Conservation (phyloP, 345 rosid species). For the Hibiscus tridactylites region DNA sequence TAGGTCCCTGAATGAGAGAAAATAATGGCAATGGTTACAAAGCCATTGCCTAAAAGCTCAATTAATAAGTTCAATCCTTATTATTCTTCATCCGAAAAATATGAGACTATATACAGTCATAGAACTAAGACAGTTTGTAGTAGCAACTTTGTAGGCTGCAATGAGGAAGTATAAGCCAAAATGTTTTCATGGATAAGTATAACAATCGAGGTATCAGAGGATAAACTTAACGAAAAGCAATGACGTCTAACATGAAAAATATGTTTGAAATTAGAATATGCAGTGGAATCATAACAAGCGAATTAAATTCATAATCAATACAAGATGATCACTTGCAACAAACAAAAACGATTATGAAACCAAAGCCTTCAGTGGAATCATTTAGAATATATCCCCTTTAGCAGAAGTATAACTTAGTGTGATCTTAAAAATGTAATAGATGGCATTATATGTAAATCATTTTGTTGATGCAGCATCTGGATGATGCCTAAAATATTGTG, state of each 20-base stretch:
- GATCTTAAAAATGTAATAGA: neutral
- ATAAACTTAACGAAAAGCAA: neutral
- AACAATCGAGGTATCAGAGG: neutral
- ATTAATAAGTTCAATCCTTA: slow-evolving; percentile 24
- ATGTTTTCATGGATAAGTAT: neutral
- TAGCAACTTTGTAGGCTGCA: neutral
- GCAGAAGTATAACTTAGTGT: neutral
- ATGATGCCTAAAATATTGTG: neutral
- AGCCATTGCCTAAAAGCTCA: slow-evolving; percentile 31
- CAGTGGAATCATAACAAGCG: neutral
- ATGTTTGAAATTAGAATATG: neutral
- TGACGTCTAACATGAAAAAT: neutral
- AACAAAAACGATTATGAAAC: neutral
- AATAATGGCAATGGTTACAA: slow-evolving; percentile 26
- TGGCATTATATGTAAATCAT: neutral
- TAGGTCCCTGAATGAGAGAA: slow-evolving; percentile 49
- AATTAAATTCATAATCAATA: neutral
- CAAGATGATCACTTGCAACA: neutral
- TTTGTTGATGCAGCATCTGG: neutral
- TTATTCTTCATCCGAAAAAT: slow-evolving; percentile 1
- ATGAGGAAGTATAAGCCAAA: slow-evolving; percentile 3
- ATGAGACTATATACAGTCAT: neutral
- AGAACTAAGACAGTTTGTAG: neutral
- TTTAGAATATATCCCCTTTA: neutral
- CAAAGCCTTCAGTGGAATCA: neutral